Percentiles rank a stretch among this genome's conserved stretches.
These are phyloP conservation scores for Plasmodium cynomolgi DNA, from an alignment of 169 alveolate species.

Conservation along the genomic window DNA sequence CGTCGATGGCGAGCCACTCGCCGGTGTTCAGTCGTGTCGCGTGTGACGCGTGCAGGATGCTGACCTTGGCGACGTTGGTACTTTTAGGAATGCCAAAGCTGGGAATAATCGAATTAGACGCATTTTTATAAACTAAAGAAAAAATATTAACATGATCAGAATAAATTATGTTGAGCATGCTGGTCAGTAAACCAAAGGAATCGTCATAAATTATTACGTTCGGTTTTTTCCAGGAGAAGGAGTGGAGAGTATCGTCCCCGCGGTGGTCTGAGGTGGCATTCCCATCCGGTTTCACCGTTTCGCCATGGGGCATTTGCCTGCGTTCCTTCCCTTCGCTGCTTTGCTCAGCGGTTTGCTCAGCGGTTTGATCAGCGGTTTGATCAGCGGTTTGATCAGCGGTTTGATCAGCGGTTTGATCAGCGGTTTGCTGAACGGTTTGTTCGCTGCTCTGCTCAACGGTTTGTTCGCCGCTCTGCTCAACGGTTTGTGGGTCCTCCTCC, in stretches of 20 bases:
- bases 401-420: too few relatives aligned
- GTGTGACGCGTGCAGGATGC: background rate
- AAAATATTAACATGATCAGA: constrained; percentile 35
- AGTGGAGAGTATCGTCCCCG: background rate
- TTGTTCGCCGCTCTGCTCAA: background rate
- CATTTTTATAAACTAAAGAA: constrained; percentile 41
- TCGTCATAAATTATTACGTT: constrained; percentile 58
- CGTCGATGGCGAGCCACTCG: background rate
- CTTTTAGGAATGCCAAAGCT: constrained; percentile 46
- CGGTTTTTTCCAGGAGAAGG: background rate
- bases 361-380: background rate
- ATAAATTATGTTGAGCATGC: constrained; percentile 36
- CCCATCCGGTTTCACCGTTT: background rate
- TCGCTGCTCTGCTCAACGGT: background rate
- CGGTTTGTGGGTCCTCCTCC: background rate
- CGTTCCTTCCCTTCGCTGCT: background rate
- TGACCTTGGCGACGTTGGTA: constrained; percentile 17
- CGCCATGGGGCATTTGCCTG: background rate
- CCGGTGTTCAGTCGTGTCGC: background rate
- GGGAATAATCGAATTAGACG: constrained; percentile 29
- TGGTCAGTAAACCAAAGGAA: constrained; percentile 25
- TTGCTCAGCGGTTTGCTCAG: background rate
- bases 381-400: background rate
- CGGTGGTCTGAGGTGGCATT: background rate
- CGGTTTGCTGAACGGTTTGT: too few relatives aligned